These are phyloP conservation scores for Boletus subcaerulescens DNA, from an alignment of 768 basidiomycete species.

Conservation along the genomic window DNA sequence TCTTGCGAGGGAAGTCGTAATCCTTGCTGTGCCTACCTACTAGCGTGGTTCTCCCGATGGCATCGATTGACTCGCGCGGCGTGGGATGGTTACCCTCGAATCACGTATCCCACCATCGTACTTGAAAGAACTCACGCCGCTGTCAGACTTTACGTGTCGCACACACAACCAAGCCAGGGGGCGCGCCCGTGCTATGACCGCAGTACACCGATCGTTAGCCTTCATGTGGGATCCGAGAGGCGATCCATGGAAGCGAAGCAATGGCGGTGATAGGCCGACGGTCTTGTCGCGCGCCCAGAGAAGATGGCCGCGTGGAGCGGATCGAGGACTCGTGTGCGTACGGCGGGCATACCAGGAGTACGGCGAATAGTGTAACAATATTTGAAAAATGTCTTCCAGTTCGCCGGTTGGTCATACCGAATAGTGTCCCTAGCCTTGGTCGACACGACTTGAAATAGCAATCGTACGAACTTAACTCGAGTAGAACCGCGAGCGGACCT, in stretches of 20 bases:
- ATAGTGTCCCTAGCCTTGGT: neutral
- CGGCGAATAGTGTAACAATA: slow-evolving; percentile 4
- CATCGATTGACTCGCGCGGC: slow-evolving; percentile 28
- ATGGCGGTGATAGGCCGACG: slow-evolving; percentile 30
- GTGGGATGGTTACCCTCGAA: slow-evolving; percentile 27
- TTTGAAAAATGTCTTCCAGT: neutral
- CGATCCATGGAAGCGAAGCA: slow-evolving; percentile 15
- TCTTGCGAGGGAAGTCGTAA: slow-evolving; percentile 14
- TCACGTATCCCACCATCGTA: slow-evolving; percentile 18
- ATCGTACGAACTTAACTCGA: neutral
- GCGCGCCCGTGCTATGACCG: slow-evolving; percentile 5
- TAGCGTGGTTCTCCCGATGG: slow-evolving; percentile 26
- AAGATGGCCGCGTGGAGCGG: slow-evolving; percentile 22
- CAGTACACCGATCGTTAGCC: slow-evolving; percentile 8
- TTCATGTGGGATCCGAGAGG: slow-evolving; percentile 10
- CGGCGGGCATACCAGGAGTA: slow-evolving; percentile 1
- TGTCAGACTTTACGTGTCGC: slow-evolving; percentile 32
- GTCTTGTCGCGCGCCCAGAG: slow-evolving; percentile 5
- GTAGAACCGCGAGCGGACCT: slow-evolving; percentile 10
- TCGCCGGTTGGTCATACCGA: slow-evolving; percentile 10
- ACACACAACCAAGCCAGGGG: slow-evolving; percentile 1
- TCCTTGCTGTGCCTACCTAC: slow-evolving; percentile 8
- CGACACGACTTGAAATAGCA: slow-evolving; percentile 13
- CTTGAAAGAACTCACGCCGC: slow-evolving; percentile 21
- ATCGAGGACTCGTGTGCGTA: slow-evolving; percentile 6